Evolutionary conservation across 2,329 filamentous ascomycete genomes (phyloP), one percentile per base, ranked within the genome.

Genomic region (Myriosclerotinia curreyana): DNA sequence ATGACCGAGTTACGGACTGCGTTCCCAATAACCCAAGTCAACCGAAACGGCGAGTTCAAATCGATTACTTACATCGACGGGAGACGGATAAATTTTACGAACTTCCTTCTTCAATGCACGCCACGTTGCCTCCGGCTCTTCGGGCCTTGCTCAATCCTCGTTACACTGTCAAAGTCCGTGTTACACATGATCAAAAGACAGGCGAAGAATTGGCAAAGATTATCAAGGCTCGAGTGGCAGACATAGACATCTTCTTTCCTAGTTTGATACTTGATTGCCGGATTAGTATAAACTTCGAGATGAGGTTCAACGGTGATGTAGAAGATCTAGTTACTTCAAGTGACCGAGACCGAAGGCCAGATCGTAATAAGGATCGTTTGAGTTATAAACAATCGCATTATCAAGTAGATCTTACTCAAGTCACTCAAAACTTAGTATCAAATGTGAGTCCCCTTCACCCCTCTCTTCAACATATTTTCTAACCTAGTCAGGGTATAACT

Each of bases 201-300:
- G 82, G 83, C 34, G 80, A 87, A 65, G 78, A 93, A 2, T 77
- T 94, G 14, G 88, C 87, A 65, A 92, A 91, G 75, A 97, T 99
- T 71, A 86, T 99, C 76, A 99, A 99, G 79, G 86, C 88, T 34
- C 86, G 92, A n/a, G 82, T 98, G 17, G 87, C 86, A 34, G 92
- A 99, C 74, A 79, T 97, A n/a, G 90, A 96, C 71, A 83, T 99
- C 22, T 88, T 90, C 76, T 89, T 92, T 70, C 94, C 95, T 0
- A 80, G 81, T 58, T 84, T 83, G 11, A 85, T 86, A 3, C 90
- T 97, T 72, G 95, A 99, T 77, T 96, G 92, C 77, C 90, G 95
- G 14, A 88, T 99, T 70, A 96, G 92, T 71, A 87, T 99, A 73
- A 98, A 96, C 74, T 83, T 99, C 2, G 96, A 99, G 84, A 92